Evolutionary conservation across 2,329 filamentous ascomycete species (phyloP).

Genomic region (Zalaria obscura): DNA sequence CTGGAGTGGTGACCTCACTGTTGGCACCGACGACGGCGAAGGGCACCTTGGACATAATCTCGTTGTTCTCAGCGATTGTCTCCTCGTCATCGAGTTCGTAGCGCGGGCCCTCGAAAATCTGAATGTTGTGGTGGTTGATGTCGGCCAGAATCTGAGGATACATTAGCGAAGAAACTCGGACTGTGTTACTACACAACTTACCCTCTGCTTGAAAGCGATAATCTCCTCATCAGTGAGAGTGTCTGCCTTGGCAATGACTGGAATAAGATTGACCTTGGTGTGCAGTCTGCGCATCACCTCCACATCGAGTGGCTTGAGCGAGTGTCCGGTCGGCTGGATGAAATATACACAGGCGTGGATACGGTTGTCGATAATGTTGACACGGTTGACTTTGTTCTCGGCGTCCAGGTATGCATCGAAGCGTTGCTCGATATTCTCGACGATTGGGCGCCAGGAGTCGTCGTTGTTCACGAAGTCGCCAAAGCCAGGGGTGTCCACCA

Average conservation of each 20-base stretch:
- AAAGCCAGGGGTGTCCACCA: slow-evolving; percentile 95
- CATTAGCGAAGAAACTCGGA: neutral
- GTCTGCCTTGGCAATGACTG: slow-evolving; percentile 96
- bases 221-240: slow-evolving; percentile 97
- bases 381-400: slow-evolving; percentile 99
- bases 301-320: slow-evolving; percentile 94
- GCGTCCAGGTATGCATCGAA: slow-evolving; percentile 97
- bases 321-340: slow-evolving; percentile 97
- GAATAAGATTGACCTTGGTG: slow-evolving; percentile 99
- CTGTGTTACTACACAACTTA: slow-evolving; percentile 36
- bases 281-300: slow-evolving; percentile 99
- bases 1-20: slow-evolving; percentile 77
- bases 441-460: slow-evolving; percentile 96
- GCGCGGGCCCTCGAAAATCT: slow-evolving; percentile 96
- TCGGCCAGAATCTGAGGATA: slow-evolving; percentile 72
- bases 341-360: slow-evolving; percentile 99
- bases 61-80: slow-evolving; percentile 98
- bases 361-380: slow-evolving; percentile 99
- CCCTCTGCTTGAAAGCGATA: slow-evolving; percentile 83
- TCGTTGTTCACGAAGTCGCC: slow-evolving; percentile 99
- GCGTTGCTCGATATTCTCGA: slow-evolving; percentile 98
- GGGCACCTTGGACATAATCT: slow-evolving; percentile 99
- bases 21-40: slow-evolving; percentile 97
- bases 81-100: slow-evolving; percentile 99
- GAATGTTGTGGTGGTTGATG: slow-evolving; percentile 92